Conservation (phyloP, 2,329 filamentous ascomycete genomes). For the Fonsecaea nubica region DNA sequence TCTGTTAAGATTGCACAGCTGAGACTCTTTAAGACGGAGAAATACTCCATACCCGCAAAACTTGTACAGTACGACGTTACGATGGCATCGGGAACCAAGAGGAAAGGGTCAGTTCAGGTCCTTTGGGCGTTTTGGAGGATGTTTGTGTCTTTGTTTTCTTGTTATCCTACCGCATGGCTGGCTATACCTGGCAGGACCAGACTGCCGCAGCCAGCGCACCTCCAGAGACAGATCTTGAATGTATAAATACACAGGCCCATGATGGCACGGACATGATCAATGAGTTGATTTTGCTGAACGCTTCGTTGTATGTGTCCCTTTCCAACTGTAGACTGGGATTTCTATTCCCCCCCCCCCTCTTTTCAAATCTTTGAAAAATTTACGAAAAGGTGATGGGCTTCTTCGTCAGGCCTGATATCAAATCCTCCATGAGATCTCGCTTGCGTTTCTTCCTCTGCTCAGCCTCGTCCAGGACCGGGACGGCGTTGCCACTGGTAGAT, state of each 20-base stretch:
- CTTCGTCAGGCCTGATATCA: constrained; percentile 77
- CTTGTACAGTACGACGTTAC: neutral
- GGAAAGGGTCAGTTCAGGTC: neutral
- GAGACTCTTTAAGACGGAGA: neutral
- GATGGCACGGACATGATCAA: too few relatives aligned
- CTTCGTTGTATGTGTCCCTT: too few relatives aligned
- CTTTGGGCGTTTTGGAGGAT: neutral
- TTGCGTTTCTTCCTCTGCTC: constrained; percentile 67
- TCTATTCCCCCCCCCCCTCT: too few relatives aligned
- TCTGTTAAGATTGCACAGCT: neutral
- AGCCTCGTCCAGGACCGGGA: constrained; percentile 42
- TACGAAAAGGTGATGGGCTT: constrained; percentile 69
- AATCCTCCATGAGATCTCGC: constrained; percentile 77
- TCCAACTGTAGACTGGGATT: too few relatives aligned
- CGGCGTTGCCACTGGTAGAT: neutral
- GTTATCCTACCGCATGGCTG: neutral
- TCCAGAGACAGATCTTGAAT: neutral
- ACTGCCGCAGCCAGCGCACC: neutral
- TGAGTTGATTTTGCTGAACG: too few relatives aligned
- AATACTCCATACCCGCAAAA: neutral
- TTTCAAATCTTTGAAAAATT: too few relatives aligned
- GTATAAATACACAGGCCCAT: neutral
- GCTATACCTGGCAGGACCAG: neutral
- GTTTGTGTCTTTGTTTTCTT: neutral
- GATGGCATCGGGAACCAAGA: neutral